phyloP scores from a whole-genome alignment of 1,284 basidiomycete genomes.

The Irpex sp. region DNA sequence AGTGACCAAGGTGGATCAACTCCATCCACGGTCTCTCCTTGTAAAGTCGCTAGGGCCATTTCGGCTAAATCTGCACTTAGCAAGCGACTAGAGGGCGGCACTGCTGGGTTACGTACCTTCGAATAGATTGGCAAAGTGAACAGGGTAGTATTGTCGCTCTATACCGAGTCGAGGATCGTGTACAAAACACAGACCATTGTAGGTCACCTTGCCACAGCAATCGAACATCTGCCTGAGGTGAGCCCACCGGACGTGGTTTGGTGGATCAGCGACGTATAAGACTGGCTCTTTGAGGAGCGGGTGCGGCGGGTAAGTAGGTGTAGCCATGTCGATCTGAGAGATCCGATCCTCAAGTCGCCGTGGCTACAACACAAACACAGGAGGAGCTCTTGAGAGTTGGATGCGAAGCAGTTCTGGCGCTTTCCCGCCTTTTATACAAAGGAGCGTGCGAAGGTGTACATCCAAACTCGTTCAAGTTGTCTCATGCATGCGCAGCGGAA shows the following conservation, averaged over 20 bases:
- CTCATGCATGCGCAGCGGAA: too few relatives aligned
- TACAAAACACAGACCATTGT: background rate
- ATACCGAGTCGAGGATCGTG: background rate
- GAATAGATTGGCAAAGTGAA: too few relatives aligned
- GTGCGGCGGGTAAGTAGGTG: conserved; percentile 2
- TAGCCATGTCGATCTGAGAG: conserved; percentile 2
- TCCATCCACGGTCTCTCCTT: background rate
- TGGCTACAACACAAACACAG: background rate
- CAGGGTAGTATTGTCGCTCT: too few relatives aligned
- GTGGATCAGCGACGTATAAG: conserved; percentile 2
- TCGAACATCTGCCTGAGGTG: background rate
- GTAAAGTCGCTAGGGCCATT: conserved; percentile 6
- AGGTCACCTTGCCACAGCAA: background rate
- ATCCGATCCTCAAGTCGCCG: background rate
- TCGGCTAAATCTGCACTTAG: conserved; percentile 4
- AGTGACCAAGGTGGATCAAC: background rate
- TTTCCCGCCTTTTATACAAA: background rate
- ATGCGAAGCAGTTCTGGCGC: background rate
- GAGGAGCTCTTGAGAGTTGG: background rate
- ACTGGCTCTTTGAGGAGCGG: conserved; percentile 2
- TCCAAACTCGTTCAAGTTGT: background rate
- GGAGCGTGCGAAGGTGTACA: background rate
- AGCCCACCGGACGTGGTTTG: background rate
- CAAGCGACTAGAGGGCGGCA: too few relatives aligned
- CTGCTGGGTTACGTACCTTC: too few relatives aligned